phyloP scores from a whole-genome alignment of 345 rosid species.

The Draba incana region DNA sequence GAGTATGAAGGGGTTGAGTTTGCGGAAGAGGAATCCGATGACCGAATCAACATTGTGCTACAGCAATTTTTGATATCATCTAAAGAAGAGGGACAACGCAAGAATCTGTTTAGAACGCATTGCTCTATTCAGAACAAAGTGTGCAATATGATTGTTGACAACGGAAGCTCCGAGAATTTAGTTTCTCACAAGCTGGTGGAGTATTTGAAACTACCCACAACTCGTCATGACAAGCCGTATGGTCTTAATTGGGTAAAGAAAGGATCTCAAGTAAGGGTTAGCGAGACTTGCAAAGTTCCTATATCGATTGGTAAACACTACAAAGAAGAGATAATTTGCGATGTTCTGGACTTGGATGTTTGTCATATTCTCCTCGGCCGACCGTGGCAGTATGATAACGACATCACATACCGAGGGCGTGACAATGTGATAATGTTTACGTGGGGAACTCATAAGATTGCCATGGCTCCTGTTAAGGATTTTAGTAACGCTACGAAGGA shows the following conservation, averaged over 20 bases:
- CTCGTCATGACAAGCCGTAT: neutral
- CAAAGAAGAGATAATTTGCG: neutral
- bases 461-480: neutral
- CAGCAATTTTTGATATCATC: neutral
- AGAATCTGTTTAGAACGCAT: neutral
- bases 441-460: neutral
- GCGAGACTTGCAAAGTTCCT: neutral
- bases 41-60: neutral
- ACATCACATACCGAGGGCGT: neutral
- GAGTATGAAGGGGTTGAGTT: neutral
- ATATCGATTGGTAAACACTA: neutral
- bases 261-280: neutral
- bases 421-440: neutral
- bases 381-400: neutral
- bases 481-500: too few relatives aligned
- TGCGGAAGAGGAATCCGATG: neutral
- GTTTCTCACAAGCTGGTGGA: conserved; percentile 3
- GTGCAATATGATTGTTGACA: neutral
- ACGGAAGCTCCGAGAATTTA: neutral
- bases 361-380: neutral
- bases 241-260: neutral
- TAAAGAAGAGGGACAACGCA: neutral
- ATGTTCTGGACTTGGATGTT: neutral
- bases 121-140: neutral
- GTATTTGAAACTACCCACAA: neutral